These are phyloP conservation scores for Kluyveromyces sp. DNA, from an alignment of 1,139 yeast genomes.

Conservation along the genomic window DNA sequence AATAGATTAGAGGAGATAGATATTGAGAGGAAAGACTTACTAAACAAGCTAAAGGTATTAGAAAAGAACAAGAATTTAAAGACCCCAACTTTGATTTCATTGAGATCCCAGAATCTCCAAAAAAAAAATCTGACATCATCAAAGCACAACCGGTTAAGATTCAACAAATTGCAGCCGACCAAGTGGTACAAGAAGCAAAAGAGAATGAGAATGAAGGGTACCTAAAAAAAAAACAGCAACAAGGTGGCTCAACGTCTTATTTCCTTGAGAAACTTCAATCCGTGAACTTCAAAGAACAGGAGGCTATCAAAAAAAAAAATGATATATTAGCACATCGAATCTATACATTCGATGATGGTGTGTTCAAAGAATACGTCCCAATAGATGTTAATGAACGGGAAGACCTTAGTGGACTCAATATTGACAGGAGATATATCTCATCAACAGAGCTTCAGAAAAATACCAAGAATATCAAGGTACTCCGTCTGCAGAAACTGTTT, in stretches of 20 bases:
- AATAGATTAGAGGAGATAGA: constrained; percentile 25
- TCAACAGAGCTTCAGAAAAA: constrained; percentile 30
- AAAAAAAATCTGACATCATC: not conserved
- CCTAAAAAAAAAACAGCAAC: not conserved
- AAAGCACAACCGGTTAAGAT: not conserved
- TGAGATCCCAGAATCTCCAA: constrained; percentile 24
- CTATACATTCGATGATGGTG: constrained; percentile 28
- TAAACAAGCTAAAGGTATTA: constrained; percentile 16
- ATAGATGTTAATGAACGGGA: constrained; percentile 31
- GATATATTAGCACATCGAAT: constrained; percentile 29
- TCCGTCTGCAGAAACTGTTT: constrained; percentile 49
- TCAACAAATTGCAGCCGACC: not conserved
- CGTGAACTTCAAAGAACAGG: constrained; percentile 19
- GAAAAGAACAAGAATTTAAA: constrained; percentile 10
- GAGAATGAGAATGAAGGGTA: constrained; percentile 9
- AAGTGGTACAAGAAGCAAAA: constrained; percentile 6
- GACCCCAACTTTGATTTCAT: constrained; percentile 20
- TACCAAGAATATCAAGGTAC: constrained; percentile 42
- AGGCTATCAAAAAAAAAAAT: constrained; percentile 14
- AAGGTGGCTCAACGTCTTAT: constrained; percentile 25
- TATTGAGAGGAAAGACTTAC: constrained; percentile 18
- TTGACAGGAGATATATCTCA: constrained; percentile 42
- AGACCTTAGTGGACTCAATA: constrained; percentile 30
- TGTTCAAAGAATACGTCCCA: constrained; percentile 18
- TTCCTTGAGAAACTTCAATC: constrained; percentile 28